phyloP scores from a whole-genome alignment of 176 grass and related monocot species.

The Themeda triandra region DNA sequence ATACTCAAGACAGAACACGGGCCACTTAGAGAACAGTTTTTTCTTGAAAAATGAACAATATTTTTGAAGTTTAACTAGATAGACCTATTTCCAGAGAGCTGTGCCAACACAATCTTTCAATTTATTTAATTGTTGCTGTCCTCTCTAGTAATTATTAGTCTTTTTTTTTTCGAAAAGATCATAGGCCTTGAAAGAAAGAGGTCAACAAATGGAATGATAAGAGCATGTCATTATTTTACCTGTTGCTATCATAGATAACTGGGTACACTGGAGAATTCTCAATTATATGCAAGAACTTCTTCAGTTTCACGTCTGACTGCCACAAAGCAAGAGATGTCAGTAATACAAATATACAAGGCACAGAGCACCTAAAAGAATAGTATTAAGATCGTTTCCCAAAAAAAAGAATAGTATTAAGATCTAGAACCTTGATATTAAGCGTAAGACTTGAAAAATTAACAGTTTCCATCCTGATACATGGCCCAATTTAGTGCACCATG shows the following conservation, averaged over 20 bases:
- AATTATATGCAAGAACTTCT: constrained; percentile 97
- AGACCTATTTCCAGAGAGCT: background rate
- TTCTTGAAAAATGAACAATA: background rate
- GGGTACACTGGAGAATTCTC: constrained; percentile 90
- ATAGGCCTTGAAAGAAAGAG: background rate
- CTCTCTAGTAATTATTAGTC: background rate
- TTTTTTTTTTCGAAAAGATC: background rate
- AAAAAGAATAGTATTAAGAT: background rate
- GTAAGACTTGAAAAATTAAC: background rate
- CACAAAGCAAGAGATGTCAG: constrained; percentile 14
- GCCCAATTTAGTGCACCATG: background rate
- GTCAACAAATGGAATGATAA: background rate
- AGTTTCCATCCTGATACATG: background rate
- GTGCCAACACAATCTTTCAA: background rate
- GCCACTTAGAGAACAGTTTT: background rate
- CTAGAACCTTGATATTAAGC: constrained; percentile 9
- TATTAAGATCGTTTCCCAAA: no score
- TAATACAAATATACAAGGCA: constrained; percentile 7
- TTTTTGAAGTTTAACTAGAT: background rate
- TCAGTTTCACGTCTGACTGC: constrained; percentile 90
- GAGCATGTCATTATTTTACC: constrained; percentile 41
- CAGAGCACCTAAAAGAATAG: background rate
- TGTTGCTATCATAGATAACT: constrained; percentile 92
- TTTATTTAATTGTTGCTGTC: background rate
- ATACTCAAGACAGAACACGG: background rate